Evolutionary conservation across 148 eudicot genomes (phyloP), one percentile per base, ranked within the genome.

Genomic region (Polygonum aviculare): DNA sequence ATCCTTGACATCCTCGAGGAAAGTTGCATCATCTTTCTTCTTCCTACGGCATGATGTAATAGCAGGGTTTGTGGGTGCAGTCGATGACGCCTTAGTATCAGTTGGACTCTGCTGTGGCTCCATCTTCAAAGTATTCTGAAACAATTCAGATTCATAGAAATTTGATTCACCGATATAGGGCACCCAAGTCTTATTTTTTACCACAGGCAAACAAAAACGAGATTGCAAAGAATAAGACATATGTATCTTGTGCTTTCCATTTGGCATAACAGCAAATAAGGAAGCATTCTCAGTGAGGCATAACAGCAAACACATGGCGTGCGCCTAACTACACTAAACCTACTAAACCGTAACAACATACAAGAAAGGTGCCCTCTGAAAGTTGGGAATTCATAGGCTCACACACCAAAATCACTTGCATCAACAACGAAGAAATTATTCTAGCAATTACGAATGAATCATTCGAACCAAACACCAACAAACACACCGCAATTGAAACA

Each of bases 1-100:
- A 70, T 90, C 97, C 80, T 82, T 94, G 15, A 94, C 83, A 80
- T 94, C 97, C 85, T 94, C 86, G 21, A 90, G 52, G 76, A 94
- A 92, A 81, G 85, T 86, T 33, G 92, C 93, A 19, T 83, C 81
- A 12, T 94, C 97, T 12, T 81, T 86, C 79, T 87, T 91, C 93
- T 90, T 94, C 87, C 81, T 91, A 39, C 97, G 83, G 59, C 98
- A 88, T 50, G 97, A 94, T 72, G 84, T 75, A 35, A 77, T 74
- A 3, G 85, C 83, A 50, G 90, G 84, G 41, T 77, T 81, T 41
- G 89, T 59, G 65, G 90, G 71, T 36, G 79, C 79, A 73, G 87
- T 49, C 31, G 31, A 1, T 52, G 89, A 57, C 60, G 78, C 22
- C 75, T 78, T 79, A 62, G 74, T 70, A 78, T 84, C 87, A 73